Evolutionary conservation across 2,329 filamentous ascomycete genomes (phyloP), one percentile per base, ranked within the genome.

Genomic region (Xylariaceae sp.): DNA sequence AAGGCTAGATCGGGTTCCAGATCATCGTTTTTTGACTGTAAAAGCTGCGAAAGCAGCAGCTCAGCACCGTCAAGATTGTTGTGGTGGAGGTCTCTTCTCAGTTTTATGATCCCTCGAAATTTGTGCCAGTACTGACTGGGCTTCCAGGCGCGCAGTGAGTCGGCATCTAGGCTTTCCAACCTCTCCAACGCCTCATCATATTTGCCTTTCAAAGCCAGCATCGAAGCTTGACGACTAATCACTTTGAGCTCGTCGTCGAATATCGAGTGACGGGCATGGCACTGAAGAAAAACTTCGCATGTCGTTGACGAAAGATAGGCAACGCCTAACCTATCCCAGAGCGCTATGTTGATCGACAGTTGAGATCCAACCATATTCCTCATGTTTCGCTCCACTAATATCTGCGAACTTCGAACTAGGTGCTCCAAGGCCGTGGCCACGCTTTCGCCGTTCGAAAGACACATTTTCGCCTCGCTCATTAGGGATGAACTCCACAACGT

Each of bases 391-490:
- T 87, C 86, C n/a, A 92, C 79, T 56, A 92, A 88, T 23, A 96
- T 76, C 63, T 94, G 89, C 1, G 89, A 91, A 59, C 90, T 89
- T 66, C 92, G 88, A n/a, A 89, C 82, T 56, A 96, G 82, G 61
- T 87, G 83, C 68, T 96, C 92, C 46, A 94, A 78, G 1, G 89
- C 85, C 6, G 74, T 77, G 3, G 80, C 76, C 41, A 82, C 69
- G 66, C 87, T 81, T 73, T 84, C 83, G 8, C 91, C 91, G 64
- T 86, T 87, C 48, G 84, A 81, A 51, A 97, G 79, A 16, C 83
- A 83, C 35, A 95, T 75, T 68, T 92, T 95, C 2, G 92, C 91
- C 71, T 97, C 92, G 63, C 88, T 92, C 47, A 96, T 78, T 11
- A 96, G 76, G 1, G 91, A 89, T 2, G 91, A 92, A 67, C 89